Evolutionary conservation across 2,329 filamentous ascomycete genomes (phyloP).

Genomic region (Pseudocercospora crystallina): DNA sequence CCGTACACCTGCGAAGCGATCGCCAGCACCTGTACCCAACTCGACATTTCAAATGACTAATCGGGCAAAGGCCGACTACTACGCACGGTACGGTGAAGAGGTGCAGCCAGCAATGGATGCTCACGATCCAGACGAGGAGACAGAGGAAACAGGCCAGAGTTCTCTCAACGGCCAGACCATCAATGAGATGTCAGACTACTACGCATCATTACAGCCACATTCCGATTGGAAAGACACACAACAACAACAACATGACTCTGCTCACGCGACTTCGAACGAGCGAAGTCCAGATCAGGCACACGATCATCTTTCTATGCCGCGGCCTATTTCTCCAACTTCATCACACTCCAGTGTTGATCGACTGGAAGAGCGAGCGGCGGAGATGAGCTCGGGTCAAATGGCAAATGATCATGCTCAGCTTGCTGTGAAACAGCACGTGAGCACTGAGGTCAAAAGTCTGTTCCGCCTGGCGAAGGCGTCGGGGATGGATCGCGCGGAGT

Average conservation of each 20-base stretch:
- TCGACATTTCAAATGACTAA: slow-evolving; percentile 28
- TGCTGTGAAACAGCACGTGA: slow-evolving; percentile 76
- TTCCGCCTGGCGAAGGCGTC: slow-evolving; percentile 68
- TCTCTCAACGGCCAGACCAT: slow-evolving; percentile 57
- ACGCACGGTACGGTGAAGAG: slow-evolving; percentile 68
- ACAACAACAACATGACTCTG: slow-evolving; percentile 19
- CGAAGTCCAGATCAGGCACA: slow-evolving; percentile 15
- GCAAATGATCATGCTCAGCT: slow-evolving; percentile 62
- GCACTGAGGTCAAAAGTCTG: slow-evolving; percentile 73
- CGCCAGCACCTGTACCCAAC: slow-evolving; percentile 56
- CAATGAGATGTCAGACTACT: slow-evolving; percentile 18
- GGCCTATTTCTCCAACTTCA: slow-evolving; percentile 48
- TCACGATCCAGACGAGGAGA: slow-evolving; percentile 74
- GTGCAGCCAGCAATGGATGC: slow-evolving; percentile 80
- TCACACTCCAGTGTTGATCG: slow-evolving; percentile 54
- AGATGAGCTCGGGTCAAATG: slow-evolving; percentile 25
- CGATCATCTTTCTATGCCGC: slow-evolving; percentile 42
- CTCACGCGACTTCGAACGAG: slow-evolving; percentile 15
- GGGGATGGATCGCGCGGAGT: slow-evolving; percentile 73
- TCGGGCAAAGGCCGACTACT: slow-evolving; percentile 67
- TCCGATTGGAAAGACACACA: slow-evolving; percentile 12
- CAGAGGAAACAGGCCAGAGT: slow-evolving; percentile 48
- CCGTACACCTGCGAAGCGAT: slow-evolving; percentile 63
- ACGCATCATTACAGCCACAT: slow-evolving; percentile 21
- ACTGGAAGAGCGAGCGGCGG: slow-evolving; percentile 48